Evolutionary conservation across 257 asterid genomes (phyloP), one percentile per base, ranked within the genome.

Genomic region (Fraxinus quadrangulata): DNA sequence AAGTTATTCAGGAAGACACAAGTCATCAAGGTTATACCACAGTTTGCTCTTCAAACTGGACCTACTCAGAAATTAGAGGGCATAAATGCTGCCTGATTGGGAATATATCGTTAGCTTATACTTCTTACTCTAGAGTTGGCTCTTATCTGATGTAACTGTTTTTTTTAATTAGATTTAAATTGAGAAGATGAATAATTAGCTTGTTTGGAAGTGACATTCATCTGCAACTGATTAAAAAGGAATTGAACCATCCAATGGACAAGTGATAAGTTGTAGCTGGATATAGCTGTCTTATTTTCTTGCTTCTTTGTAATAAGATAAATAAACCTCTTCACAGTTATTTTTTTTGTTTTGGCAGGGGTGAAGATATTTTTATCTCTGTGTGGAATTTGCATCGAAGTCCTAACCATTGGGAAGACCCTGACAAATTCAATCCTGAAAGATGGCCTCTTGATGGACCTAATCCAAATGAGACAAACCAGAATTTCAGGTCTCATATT

Each of bases 371-470:
- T 61, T 95, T 95, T 84, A 92, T 95, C 83, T 95, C 98, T 19
- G 92, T 95, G 70, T 95, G 99, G 99, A 95, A 93, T 90, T 85
- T 95, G 81, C 99, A 95, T 79, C 98, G 91, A 47, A 83, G 90
- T 81, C 98, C 98, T 73, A 71, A 69, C 31, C 91, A 71, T 67
- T 95, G 99, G 99, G 94, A 93, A 80, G 96, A 95, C 11, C 97
- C 96, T 36, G 96, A 93, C 39, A 90, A 84, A 82, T 95, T 95
- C 80, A 89, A 86, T 75, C 99, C 99, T 40, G 98, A 95, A 83
- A 93, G 99, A 85, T 95, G 99, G 99, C 89, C 97, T 80, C 80
- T 93, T 76, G 97, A 95, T 84, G 97, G 98, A 78, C 97, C 98
- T 72, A 95, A 87, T 84, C 99, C 99, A 42, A 95, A 93, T 74